Evolutionary conservation across 75 land plant species (phyloP).

Genomic region (Pinus tabuliformis): DNA sequence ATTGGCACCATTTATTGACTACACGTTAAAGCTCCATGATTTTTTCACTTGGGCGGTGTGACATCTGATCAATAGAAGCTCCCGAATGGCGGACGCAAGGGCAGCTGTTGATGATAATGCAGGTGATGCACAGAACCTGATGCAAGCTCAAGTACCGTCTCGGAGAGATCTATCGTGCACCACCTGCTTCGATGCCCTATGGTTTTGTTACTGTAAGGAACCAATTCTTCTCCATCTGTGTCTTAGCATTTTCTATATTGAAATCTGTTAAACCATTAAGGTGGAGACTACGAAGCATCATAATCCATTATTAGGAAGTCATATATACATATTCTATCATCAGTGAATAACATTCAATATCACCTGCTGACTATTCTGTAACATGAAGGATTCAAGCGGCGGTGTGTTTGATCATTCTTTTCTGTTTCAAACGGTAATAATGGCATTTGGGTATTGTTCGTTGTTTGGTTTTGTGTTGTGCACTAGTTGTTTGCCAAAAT

Average conservation of each 20-base stretch:
- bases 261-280: background rate
- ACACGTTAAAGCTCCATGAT: too few relatives aligned
- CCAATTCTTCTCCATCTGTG: background rate
- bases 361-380: background rate
- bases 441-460: background rate
- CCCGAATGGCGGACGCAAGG: too few relatives aligned
- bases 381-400: background rate
- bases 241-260: too few relatives aligned
- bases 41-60: too few relatives aligned
- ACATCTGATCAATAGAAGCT: too few relatives aligned
- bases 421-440: background rate
- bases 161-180: background rate
- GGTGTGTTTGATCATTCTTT: background rate
- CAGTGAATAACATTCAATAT: background rate
- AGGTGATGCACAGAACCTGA: too few relatives aligned
- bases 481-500: background rate
- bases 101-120: too few relatives aligned
- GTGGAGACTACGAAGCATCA: background rate
- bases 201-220: conserved; percentile 6
- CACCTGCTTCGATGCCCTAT: background rate
- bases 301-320: background rate
- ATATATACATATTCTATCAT: too few relatives aligned
- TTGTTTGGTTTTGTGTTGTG: background rate
- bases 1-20: too few relatives aligned
- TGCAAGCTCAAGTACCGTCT: too few relatives aligned